phyloP scores from a whole-genome alignment of 2,329 filamentous ascomycete genomes.

The Exophiala sideris region DNA sequence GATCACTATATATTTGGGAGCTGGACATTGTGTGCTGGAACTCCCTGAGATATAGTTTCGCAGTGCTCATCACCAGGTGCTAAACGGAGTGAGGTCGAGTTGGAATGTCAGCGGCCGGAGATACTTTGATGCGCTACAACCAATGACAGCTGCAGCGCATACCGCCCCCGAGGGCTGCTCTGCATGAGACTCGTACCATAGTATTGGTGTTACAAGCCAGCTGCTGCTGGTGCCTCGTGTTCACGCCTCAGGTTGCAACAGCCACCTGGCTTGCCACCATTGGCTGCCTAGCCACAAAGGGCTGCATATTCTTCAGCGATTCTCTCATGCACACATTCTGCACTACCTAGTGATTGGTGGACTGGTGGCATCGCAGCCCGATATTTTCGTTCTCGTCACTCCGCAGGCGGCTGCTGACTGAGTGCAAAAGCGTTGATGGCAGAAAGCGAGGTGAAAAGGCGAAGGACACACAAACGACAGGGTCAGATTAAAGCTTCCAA shows the following conservation, averaged over 20 bases:
- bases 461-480: constrained; percentile 12
- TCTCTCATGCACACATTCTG: constrained; percentile 5
- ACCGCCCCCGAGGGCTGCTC: neutral
- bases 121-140: neutral
- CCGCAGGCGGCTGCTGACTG: constrained; percentile 5
- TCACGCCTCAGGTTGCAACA: constrained; percentile 6
- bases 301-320: neutral
- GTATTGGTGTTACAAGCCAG: neutral
- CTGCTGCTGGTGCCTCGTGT: neutral
- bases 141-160: neutral
- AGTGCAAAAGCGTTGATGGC: constrained; percentile 14
- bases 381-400: constrained; percentile 3
- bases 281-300: constrained; percentile 12
- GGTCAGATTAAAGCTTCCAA: constrained; percentile 16
- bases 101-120: neutral
- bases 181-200: neutral
- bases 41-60: neutral
- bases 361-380: constrained; percentile 11
- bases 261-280: constrained; percentile 20
- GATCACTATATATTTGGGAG: constrained; percentile 14
- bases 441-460: constrained; percentile 15
- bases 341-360: constrained; percentile 18
- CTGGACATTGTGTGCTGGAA: constrained; percentile 1
- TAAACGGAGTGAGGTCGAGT: neutral
- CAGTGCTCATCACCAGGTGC: neutral